Evolutionary conservation across 2,329 filamentous ascomycete genomes (phyloP).

Genomic region (Ophiocordyceps camponoti-leonardi): DNA sequence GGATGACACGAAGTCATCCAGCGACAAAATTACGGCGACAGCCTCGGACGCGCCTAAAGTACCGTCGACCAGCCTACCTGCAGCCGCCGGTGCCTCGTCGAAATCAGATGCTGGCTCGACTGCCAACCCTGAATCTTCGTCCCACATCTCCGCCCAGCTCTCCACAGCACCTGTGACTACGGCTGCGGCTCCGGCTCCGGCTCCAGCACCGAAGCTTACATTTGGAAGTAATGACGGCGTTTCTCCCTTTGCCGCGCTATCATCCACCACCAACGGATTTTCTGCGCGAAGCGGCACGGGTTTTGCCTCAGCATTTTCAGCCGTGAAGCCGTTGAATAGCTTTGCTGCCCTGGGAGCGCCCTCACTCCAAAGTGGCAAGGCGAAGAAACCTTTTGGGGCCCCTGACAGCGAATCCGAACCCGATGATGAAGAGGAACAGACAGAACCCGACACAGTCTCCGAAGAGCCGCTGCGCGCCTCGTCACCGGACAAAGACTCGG

Average conservation of each 20-base stretch:
- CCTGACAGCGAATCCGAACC: constrained; percentile 48
- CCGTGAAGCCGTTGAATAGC: constrained; percentile 34
- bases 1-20: neutral
- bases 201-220: constrained; percentile 27
- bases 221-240: constrained; percentile 24
- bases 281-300: constrained; percentile 19
- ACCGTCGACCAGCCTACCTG: neutral
- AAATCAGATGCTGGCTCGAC: constrained; percentile 32
- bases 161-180: constrained; percentile 2
- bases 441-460: constrained; percentile 21
- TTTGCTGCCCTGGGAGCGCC: constrained; percentile 49
- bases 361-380: constrained; percentile 37
- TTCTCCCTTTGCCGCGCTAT: constrained; percentile 31
- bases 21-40: neutral
- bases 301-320: constrained; percentile 19
- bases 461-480: constrained; percentile 27
- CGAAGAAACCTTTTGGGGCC: constrained; percentile 60
- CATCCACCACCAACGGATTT: constrained; percentile 28
- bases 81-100: constrained; percentile 19
- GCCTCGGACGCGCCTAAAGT: neutral
- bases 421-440: constrained; percentile 17
- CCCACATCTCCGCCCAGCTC: constrained; percentile 12
- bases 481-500: constrained; percentile 35
- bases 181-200: constrained; percentile 12
- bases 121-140: constrained; percentile 15